These are phyloP conservation scores for Blastocystis sp. DNA, from an alignment of 352 stramenopile genomes.

Conservation along the genomic window DNA sequence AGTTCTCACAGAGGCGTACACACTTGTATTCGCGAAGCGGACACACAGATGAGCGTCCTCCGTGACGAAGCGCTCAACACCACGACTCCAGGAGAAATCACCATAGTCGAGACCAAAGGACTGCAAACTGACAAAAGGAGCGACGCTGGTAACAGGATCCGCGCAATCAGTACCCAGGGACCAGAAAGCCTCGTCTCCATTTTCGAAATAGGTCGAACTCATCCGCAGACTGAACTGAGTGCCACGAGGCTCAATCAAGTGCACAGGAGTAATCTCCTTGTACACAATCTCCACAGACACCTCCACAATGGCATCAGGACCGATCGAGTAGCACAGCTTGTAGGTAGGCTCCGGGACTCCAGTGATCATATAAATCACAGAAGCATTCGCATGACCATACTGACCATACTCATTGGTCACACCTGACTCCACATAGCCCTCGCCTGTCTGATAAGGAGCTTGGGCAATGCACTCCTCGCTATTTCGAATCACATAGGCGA, in stretches of 20 bases:
- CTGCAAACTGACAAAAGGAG: not conserved
- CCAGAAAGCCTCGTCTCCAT: slow-evolving; percentile 33
- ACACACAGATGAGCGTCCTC: slow-evolving; percentile 41
- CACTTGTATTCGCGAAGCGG: not conserved
- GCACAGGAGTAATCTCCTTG: not conserved
- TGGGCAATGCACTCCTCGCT: not conserved
- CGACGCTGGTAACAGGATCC: not conserved
- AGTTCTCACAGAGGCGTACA: not conserved
- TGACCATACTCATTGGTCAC: not conserved
- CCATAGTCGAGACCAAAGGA: not conserved
- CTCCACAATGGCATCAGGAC: not conserved
- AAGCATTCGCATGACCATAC: not conserved
- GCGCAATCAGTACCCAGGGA: not conserved
- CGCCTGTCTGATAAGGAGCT: not conserved
- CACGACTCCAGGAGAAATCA: not conserved
- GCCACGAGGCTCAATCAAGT: not conserved
- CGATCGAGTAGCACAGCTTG: slow-evolving; percentile 38
- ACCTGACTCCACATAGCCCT: not conserved
- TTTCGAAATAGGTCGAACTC: not conserved
- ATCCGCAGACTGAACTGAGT: not conserved
- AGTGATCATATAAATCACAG: not conserved
- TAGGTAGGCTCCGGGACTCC: not conserved
- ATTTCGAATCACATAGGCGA: not conserved
- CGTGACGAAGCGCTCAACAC: not conserved
- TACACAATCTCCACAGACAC: not conserved